Conservation (phyloP, 2,329 filamentous ascomycete species). For the Fusarium poae region DNA sequence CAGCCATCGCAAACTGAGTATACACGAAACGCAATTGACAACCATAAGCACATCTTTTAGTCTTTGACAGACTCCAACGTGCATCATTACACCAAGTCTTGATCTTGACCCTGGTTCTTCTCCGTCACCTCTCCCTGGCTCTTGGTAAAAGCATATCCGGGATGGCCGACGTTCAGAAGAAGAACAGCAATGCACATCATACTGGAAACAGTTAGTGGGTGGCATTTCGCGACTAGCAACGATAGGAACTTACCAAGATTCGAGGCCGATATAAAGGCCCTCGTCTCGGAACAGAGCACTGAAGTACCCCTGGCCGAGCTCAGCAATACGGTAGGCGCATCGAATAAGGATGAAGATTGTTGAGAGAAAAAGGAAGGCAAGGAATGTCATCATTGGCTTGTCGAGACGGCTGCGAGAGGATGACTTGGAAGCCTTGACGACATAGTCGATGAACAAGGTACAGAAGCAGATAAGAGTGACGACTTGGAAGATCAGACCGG, state of each 20-base stretch:
- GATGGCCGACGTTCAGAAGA: slow-evolving; percentile 43
- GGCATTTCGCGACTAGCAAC: not conserved
- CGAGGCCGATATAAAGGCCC: slow-evolving; percentile 45
- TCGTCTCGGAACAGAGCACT: slow-evolving; percentile 46
- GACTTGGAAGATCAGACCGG: slow-evolving; percentile 66
- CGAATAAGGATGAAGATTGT: slow-evolving; percentile 69
- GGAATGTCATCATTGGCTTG: slow-evolving; percentile 61
- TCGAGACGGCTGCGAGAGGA: slow-evolving; percentile 48
- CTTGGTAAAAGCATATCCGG: slow-evolving; percentile 33
- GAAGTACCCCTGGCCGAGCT: slow-evolving; percentile 68
- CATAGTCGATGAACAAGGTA: slow-evolving; percentile 58
- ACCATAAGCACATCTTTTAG: not conserved
- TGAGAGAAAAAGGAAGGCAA: slow-evolving; percentile 62
- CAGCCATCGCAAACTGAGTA: not conserved
- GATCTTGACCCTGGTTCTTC: slow-evolving; percentile 15
- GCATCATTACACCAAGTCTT: not conserved
- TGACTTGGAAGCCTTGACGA: slow-evolving; percentile 50
- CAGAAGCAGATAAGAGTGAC: slow-evolving; percentile 62
- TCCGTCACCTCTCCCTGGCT: slow-evolving; percentile 6
- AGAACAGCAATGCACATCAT: slow-evolving; percentile 44
- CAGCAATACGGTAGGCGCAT: slow-evolving; percentile 69
- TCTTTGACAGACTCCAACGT: not conserved
- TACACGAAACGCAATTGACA: no score
- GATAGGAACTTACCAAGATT: slow-evolving; percentile 39
- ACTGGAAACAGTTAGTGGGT: slow-evolving; percentile 28